Percentiles rank a stretch among this genome's conserved stretches.
These are phyloP conservation scores for Tuber calosporum DNA, from an alignment of 495 filamentous ascomycete genomes.

Conservation along the genomic window DNA sequence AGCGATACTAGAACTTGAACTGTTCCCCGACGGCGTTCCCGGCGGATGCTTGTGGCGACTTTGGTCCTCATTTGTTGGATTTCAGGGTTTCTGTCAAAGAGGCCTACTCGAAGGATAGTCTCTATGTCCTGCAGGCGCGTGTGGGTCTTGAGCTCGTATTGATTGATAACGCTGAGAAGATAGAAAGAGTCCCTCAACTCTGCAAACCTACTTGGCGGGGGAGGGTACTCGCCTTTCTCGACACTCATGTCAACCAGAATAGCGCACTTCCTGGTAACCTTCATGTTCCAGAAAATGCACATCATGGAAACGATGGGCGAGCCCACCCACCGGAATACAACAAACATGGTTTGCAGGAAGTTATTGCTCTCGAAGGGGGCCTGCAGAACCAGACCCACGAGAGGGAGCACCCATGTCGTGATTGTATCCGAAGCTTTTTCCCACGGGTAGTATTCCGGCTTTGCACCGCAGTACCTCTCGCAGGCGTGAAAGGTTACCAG, in stretches of 20 bases:
- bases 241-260: slow-evolving; percentile 47
- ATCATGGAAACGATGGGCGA: slow-evolving; percentile 44
- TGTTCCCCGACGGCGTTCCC: slow-evolving; percentile 19
- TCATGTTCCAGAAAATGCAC: slow-evolving; percentile 49
- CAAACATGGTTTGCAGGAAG: slow-evolving; percentile 42
- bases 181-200: slow-evolving; percentile 47
- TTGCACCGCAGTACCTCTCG: background rate
- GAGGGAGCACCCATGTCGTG: slow-evolving; percentile 48
- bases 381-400: slow-evolving; percentile 47
- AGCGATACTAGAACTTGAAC: slow-evolving; percentile 23
- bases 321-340: slow-evolving; percentile 44
- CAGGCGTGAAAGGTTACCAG: background rate
- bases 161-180: slow-evolving; percentile 47
- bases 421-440: slow-evolving; percentile 42
- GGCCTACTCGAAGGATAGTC: slow-evolving; percentile 19
- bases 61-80: slow-evolving; percentile 10
- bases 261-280: slow-evolving; percentile 47
- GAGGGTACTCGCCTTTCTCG: slow-evolving; percentile 36
- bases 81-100: slow-evolving; percentile 17
- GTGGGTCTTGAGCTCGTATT: slow-evolving; percentile 33
- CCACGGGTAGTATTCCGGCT: slow-evolving; percentile 40
- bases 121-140: slow-evolving; percentile 4
- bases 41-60: slow-evolving; percentile 8
- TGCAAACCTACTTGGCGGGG: slow-evolving; percentile 40
- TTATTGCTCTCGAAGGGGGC: slow-evolving; percentile 48